phyloP scores from a whole-genome alignment of 345 rosid genomes.

The Moricandia arvensis region DNA sequence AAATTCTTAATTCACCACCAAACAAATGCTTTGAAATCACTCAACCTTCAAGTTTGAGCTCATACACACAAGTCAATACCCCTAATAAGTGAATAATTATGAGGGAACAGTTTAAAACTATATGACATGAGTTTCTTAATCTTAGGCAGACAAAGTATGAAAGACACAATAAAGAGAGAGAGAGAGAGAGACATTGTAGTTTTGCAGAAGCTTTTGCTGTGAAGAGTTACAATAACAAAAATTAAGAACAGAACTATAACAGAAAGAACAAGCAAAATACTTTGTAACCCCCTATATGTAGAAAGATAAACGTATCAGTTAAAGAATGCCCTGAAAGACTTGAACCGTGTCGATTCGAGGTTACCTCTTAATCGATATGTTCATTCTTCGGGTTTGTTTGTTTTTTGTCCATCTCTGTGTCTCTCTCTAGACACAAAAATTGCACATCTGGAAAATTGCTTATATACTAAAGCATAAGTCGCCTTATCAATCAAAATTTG shows the following conservation, averaged over 20 bases:
- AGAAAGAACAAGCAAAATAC: constrained; percentile 16
- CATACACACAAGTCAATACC: not conserved
- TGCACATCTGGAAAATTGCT: constrained; percentile 86
- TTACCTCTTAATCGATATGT: constrained; percentile 27
- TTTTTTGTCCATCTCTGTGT: not conserved
- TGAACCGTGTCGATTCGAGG: constrained; percentile 10
- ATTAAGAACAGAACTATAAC: constrained; percentile 21
- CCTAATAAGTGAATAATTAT: constrained; percentile 1
- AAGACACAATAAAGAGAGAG: constrained; percentile 10
- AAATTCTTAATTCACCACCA: not conserved
- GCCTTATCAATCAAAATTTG: too few species aligned
- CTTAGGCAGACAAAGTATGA: constrained; percentile 5
- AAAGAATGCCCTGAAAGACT: constrained; percentile 22
- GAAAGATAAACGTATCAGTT: constrained; percentile 27
- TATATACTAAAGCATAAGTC: too few species aligned
- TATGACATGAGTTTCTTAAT: constrained; percentile 9
- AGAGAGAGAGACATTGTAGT: too few species aligned
- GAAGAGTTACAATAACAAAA: constrained; percentile 11
- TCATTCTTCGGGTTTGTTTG: constrained; percentile 11
- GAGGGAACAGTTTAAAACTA: not conserved
- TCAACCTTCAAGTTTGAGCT: not conserved
- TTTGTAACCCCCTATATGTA: constrained; percentile 27
- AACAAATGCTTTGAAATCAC: not conserved
- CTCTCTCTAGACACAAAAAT: constrained; percentile 66
- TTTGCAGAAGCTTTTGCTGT: constrained; percentile 17